Percentiles rank a stretch among this genome's conserved stretches.
phyloP scores from a whole-genome alignment of 139 green algal genomes.

The Chlorella sp. region DNA sequence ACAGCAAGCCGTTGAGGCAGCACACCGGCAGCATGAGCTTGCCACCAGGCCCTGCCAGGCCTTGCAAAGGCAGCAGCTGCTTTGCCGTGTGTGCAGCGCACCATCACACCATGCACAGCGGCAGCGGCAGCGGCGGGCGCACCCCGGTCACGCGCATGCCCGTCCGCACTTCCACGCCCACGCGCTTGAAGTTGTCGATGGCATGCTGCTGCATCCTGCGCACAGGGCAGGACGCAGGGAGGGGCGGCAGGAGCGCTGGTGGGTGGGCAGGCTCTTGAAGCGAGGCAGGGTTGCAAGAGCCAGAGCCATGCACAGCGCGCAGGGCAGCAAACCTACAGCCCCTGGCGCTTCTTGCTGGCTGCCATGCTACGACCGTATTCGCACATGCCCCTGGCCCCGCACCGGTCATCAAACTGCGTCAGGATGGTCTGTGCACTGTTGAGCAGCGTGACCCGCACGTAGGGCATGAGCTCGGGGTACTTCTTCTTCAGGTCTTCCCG shows the following conservation, averaged over 20 bases:
- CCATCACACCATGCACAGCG: no score
- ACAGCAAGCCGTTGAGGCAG: no score
- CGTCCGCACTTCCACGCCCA: conserved; percentile 57
- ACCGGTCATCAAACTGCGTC: conserved; percentile 58
- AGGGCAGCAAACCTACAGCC: no score
- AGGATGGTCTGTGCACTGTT: conserved; percentile 70
- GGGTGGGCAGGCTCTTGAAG: no score
- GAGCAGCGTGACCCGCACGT: conserved; percentile 62
- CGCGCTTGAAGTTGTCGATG: conserved; percentile 52
- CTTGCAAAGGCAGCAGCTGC: background rate
- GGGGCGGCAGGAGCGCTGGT: background rate
- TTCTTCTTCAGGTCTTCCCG: conserved; percentile 64
- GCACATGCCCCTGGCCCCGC: background rate
- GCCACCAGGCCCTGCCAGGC: background rate
- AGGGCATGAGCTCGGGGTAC: conserved; percentile 71
- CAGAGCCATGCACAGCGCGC: no score
- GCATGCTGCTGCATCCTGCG: conserved; percentile 47
- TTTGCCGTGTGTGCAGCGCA: no score
- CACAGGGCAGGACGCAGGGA: background rate
- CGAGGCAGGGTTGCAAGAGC: no score
- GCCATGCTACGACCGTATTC: no score
- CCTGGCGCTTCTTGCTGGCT: background rate
- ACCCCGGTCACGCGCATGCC: conserved; percentile 57
- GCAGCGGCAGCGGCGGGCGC: background rate
- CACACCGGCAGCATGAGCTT: background rate